Conservation (phyloP, 1,139 yeast genomes). For the Suhomyces yuchorum region DNA sequence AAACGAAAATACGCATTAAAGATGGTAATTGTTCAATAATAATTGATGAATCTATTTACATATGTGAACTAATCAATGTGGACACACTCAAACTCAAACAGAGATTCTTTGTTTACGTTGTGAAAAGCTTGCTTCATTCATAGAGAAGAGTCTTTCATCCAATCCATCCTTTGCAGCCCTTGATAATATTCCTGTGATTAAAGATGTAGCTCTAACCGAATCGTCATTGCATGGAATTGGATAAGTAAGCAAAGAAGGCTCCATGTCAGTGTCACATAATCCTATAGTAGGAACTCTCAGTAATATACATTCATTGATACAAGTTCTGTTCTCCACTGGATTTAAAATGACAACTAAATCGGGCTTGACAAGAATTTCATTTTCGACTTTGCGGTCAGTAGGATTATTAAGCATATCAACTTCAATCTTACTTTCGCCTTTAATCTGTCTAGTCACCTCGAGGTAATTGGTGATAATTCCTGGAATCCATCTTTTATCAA, state of each 20-base stretch:
- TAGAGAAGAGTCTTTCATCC: constrained; percentile 50
- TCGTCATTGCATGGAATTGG: constrained; percentile 98
- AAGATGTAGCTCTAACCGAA: constrained; percentile 76
- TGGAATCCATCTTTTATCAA: constrained; percentile 88
- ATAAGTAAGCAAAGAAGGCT: constrained; percentile 85
- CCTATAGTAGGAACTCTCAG: constrained; percentile 92
- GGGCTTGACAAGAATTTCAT: constrained; percentile 67
- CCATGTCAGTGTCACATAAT: constrained; percentile 89
- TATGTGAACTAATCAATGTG: not conserved
- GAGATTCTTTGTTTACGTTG: constrained; percentile 5
- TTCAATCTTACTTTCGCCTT: constrained; percentile 55
- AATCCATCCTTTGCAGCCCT: constrained; percentile 84
- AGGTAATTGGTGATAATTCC: constrained; percentile 89
- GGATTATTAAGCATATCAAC: constrained; percentile 45
- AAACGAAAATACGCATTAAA: too few species aligned
- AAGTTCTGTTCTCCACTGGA: constrained; percentile 84
- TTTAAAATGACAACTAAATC: constrained; percentile 85
- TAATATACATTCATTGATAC: constrained; percentile 79
- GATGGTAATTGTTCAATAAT: not conserved
- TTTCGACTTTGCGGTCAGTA: constrained; percentile 57
- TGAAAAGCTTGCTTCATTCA: constrained; percentile 31
- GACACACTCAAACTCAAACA: not conserved
- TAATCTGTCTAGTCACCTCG: constrained; percentile 75
- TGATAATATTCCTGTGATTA: constrained; percentile 80
- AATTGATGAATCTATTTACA: constrained; percentile 3